Evolutionary conservation across 768 basidiomycete species (phyloP).

Genomic region (Phaeotremella fagi): DNA sequence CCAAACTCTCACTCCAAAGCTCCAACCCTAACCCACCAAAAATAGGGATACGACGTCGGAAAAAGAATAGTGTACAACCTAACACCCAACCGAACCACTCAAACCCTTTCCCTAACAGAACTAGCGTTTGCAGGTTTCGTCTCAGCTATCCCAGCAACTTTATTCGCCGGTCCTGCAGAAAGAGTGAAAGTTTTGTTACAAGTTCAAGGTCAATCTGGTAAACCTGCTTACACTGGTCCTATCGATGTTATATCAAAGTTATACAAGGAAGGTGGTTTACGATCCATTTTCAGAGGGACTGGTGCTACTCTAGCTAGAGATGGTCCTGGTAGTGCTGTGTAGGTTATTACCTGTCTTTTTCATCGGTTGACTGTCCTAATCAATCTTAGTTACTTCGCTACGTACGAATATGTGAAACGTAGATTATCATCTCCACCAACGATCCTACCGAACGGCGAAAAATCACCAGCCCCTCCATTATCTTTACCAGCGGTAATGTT

Average conservation of each 20-base stretch:
- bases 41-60: slow-evolving; percentile 84
- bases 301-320: slow-evolving; percentile 90
- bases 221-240: slow-evolving; percentile 72
- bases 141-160: slow-evolving; percentile 84
- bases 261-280: slow-evolving; percentile 87
- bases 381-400: slow-evolving; percentile 88
- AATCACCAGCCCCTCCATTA: slow-evolving; percentile 68
- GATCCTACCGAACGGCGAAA: slow-evolving; percentile 21
- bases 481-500: slow-evolving; percentile 80
- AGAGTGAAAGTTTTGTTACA: slow-evolving; percentile 94
- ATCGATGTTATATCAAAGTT: slow-evolving; percentile 82
- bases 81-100: slow-evolving; percentile 71
- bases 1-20: neutral
- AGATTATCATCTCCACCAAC: slow-evolving; percentile 55
- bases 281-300: slow-evolving; percentile 87
- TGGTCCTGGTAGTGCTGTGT: slow-evolving; percentile 95
- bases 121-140: slow-evolving; percentile 90
- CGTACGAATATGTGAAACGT: slow-evolving; percentile 92
- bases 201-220: slow-evolving; percentile 77
- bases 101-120: slow-evolving; percentile 65
- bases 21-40: neutral
- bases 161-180: slow-evolving; percentile 93
- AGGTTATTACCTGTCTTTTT: slow-evolving; percentile 46
- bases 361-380: slow-evolving; percentile 1
- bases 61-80: slow-evolving; percentile 73